Percentiles rank a stretch among this genome's conserved stretches.
Evolutionary conservation across 345 rosid genomes (phyloP).

Genomic region (Chamaenerion angustifolium): DNA sequence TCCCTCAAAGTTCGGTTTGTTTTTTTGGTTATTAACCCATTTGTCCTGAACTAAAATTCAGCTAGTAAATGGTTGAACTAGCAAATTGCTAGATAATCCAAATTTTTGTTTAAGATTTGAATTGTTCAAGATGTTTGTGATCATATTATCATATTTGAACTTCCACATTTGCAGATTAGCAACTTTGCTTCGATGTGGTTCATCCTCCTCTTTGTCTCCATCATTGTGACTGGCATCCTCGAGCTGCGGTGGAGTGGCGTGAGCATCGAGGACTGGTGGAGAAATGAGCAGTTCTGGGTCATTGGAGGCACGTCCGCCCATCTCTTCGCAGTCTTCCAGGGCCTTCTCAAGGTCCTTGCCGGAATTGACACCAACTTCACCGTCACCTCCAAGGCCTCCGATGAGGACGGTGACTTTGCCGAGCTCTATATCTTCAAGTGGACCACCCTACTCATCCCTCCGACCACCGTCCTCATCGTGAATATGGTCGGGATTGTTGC

Average conservation of each 20-base stretch:
- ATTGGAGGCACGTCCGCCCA: constrained; percentile 99
- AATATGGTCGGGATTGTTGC: constrained; percentile 97
- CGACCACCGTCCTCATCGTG: constrained; percentile 78
- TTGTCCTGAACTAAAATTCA: too few species aligned
- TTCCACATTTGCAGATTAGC: constrained; percentile 52
- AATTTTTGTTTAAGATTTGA: too few species aligned
- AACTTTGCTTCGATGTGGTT: constrained; percentile 97
- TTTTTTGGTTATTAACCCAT: too few species aligned
- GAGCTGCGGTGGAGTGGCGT: constrained; percentile 97
- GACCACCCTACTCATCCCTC: constrained; percentile 97
- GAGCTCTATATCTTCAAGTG: constrained; percentile 97
- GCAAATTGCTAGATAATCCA: too few species aligned
- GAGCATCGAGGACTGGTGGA: constrained; percentile 98
- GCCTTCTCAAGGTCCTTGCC: constrained; percentile 88
- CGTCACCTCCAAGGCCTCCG: constrained; percentile 89
- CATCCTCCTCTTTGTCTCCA: constrained; percentile 84
- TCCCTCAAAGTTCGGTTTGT: too few species aligned
- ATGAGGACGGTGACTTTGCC: constrained; percentile 87
- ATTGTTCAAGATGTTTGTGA: background rate
- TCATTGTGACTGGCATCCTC: constrained; percentile 72
- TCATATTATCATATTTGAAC: background rate
- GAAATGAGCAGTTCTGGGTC: constrained; percentile 99
- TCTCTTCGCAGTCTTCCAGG: constrained; percentile 97
- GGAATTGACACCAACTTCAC: constrained; percentile 98
- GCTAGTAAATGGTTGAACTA: too few species aligned